A percentile compares a stretch with the other conserved stretches of the same genome.
Conservation (phyloP, 345 rosid species). For the Salix viminalis region DNA sequence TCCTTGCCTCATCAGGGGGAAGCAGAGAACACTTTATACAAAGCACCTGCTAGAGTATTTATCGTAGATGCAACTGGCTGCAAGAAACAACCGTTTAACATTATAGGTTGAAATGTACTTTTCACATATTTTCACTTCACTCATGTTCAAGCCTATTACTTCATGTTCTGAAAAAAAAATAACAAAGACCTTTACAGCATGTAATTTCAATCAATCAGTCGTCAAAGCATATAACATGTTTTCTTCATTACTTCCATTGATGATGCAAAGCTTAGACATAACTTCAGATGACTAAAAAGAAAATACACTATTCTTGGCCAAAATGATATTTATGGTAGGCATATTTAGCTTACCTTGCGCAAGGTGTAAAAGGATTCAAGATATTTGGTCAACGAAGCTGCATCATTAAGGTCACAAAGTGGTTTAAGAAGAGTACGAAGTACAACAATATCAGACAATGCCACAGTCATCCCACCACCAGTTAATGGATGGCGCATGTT, state of each 20-base stretch:
- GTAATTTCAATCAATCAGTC: background rate
- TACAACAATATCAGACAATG: slow-evolving; percentile 13
- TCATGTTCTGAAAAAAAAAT: no score
- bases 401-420: slow-evolving; percentile 12
- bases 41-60: slow-evolving; percentile 21
- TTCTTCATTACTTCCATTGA: no score
- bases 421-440: slow-evolving; percentile 22
- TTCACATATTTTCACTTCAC: background rate
- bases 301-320: background rate
- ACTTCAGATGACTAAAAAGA: background rate
- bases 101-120: background rate
- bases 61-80: slow-evolving; percentile 24
- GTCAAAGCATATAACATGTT: no score
- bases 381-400: slow-evolving; percentile 9
- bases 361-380: slow-evolving; percentile 21
- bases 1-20: slow-evolving; percentile 21
- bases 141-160: background rate
- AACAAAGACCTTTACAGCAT: background rate
- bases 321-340: background rate
- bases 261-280: background rate
- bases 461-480: slow-evolving; percentile 25
- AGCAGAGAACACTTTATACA: slow-evolving; percentile 18
- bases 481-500: slow-evolving; percentile 25
- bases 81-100: slow-evolving; percentile 1
- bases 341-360: slow-evolving; percentile 13